Conservation (phyloP, 75 land plant genomes). For the Adiantum capillusveneris region DNA sequence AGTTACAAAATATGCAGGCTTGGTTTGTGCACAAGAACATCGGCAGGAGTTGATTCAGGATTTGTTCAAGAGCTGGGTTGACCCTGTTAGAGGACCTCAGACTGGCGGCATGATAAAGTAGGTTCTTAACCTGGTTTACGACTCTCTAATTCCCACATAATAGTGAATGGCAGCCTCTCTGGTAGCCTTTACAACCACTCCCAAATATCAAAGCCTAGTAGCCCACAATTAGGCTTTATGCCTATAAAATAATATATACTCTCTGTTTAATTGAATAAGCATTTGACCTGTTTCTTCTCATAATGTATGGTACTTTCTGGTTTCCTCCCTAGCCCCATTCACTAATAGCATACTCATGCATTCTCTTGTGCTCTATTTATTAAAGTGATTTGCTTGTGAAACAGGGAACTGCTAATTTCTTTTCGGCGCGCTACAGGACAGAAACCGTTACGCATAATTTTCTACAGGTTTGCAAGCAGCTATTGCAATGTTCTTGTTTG, state of each 20-base stretch:
- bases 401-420: conserved; percentile 88
- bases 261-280: too few relatives aligned
- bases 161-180: neutral
- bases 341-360: too few relatives aligned
- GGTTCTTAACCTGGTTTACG: conserved; percentile 1
- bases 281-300: too few relatives aligned
- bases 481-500: neutral
- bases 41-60: conserved; percentile 88
- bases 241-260: too few relatives aligned
- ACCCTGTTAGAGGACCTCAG: conserved; percentile 66
- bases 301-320: too few relatives aligned
- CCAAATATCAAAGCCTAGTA: too few relatives aligned
- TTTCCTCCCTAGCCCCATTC: too few relatives aligned
- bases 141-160: too few relatives aligned
- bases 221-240: too few relatives aligned
- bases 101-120: conserved; percentile 96
- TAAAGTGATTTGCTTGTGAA: too few relatives aligned
- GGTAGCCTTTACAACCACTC: too few relatives aligned
- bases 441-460: conserved; percentile 85
- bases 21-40: conserved; percentile 95
- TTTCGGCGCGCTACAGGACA: conserved; percentile 74
- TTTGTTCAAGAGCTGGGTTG: conserved; percentile 68
- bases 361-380: too few relatives aligned
- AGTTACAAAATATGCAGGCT: conserved; percentile 90
- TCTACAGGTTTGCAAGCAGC: conserved; percentile 54